These are phyloP conservation scores for Rhizopus microsporus DNA, from an alignment of 371 early-diverging fungal species.

Conservation along the genomic window DNA sequence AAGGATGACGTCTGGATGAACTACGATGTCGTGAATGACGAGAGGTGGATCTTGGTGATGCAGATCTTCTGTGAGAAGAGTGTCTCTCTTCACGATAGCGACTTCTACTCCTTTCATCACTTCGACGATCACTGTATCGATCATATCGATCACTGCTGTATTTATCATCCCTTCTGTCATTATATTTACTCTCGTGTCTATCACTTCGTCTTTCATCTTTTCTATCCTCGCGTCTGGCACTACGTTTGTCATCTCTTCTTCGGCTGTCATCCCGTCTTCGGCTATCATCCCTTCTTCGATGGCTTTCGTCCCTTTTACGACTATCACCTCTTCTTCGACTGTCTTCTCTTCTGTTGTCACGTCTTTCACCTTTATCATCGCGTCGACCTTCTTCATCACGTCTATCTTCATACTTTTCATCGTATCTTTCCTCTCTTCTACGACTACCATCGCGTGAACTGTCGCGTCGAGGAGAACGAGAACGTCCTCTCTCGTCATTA, in stretches of 20 bases:
- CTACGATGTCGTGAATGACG: conserved; percentile 11
- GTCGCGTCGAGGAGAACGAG: conserved; percentile 6
- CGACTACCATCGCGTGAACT: conserved; percentile 8
- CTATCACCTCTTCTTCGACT: neutral
- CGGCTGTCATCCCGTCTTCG: neutral
- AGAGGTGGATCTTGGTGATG: conserved; percentile 19
- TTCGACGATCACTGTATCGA: neutral
- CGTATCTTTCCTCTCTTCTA: conserved; percentile 10
- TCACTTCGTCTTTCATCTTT: conserved; percentile 7
- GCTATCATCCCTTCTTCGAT: neutral
- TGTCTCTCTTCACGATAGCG: conserved; percentile 8
- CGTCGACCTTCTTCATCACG: conserved; percentile 12
- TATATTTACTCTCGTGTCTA: conserved; percentile 7
- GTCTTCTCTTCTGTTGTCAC: conserved; percentile 8
- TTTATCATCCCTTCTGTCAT: conserved; percentile 12
- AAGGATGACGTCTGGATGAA: conserved; percentile 33
- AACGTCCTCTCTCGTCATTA: conserved; percentile 9
- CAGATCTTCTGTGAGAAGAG: conserved; percentile 12
- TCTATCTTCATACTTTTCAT: conserved; percentile 17
- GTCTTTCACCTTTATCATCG: conserved; percentile 17
- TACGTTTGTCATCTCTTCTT: conserved; percentile 8
- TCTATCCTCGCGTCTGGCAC: conserved; percentile 11
- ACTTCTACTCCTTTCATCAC: conserved; percentile 8
- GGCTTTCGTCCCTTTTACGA: conserved; percentile 6
- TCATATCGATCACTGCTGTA: conserved; percentile 6